Base-by-base conservation (phyloP, 1,284 basidiomycete species). In the Peniophora sp. region DNA sequence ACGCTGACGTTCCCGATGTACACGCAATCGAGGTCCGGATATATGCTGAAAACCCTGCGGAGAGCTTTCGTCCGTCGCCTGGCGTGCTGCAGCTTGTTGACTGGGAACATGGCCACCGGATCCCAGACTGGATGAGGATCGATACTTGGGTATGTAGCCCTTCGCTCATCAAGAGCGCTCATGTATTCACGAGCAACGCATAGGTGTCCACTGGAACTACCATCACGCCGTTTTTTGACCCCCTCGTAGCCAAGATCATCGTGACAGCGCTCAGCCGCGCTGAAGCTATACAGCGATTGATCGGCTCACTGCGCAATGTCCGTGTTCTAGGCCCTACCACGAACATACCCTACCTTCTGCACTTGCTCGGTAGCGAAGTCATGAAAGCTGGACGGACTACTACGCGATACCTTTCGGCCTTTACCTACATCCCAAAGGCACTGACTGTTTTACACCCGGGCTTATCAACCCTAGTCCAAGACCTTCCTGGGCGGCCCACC, bases 1-100 rank as follows among this genome's bases (percentile, higher is more conserved):
- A 69, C 48, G 61, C 66, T 3, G 49, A 54, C 3, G 48, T 62
- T 0, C 52, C 67, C 1, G 54, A 57, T 3, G 48, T 55, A 0
- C 72, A 78, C 54, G 75, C 81, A 0, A 81, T 88, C 47, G 85
- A 89, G 64, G 77, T 70, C 1, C 75, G 84, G 6, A 61, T 87
- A 3, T 87, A 87, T 57, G 77, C 79, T 47, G 85, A 88, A 64
- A 81, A 85, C 52, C 81, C 85, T 0, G 68, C 73, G 0, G 70
- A 74, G 6, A 68, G 70, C 24, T 88, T 85, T 62, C 65, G 68
- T 36, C 85, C 85, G 1, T 76, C 73, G 42, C 78, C 84, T 10
- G 85, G 85, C 1, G 62, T 83, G 1, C 68, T 88, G 17, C 82
- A 85, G 55, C 56, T 70, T 46, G 82, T 85, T 1, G 58, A 69